phyloP scores from a whole-genome alignment of 2,329 filamentous ascomycete species.

The Aspergillus sp. region DNA sequence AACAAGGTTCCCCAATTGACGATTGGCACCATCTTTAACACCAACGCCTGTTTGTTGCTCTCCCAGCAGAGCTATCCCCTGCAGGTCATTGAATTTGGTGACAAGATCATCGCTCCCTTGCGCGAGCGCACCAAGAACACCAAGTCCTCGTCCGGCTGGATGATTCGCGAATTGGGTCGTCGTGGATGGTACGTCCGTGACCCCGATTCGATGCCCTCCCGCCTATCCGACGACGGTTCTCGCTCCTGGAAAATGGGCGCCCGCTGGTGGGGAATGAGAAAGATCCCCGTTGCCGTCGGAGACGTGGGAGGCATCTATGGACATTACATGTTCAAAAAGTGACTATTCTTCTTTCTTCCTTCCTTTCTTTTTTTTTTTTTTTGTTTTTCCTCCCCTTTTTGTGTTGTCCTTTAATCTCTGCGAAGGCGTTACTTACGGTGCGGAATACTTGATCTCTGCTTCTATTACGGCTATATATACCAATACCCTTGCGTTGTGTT shows the following conservation, averaged over 20 bases:
- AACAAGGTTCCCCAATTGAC: constrained; percentile 59
- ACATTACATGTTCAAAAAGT: constrained; percentile 54
- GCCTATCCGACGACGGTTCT: constrained; percentile 48
- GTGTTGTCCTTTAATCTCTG: neutral
- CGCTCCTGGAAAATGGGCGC: constrained; percentile 78
- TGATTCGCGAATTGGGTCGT: constrained; percentile 59
- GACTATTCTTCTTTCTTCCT: constrained; percentile 14
- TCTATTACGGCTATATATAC: constrained; percentile 2
- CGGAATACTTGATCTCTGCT: constrained; percentile 3
- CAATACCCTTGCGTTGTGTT: neutral
- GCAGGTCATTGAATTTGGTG: constrained; percentile 67
- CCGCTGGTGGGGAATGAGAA: constrained; percentile 77
- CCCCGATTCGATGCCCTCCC: constrained; percentile 28
- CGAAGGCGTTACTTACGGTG: constrained; percentile 10
- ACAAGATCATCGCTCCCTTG: constrained; percentile 60
- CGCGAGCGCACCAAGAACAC: constrained; percentile 56
- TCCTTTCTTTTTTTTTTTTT: constrained; percentile 9
- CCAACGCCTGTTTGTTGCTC: constrained; percentile 51
- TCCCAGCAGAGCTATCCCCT: constrained; percentile 58
- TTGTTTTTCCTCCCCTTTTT: constrained; percentile 8
- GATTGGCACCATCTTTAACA: constrained; percentile 52
- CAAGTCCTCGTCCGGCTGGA: constrained; percentile 58
- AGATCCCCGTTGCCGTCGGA: constrained; percentile 49
- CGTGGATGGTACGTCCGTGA: constrained; percentile 60
- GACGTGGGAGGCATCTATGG: constrained; percentile 55